These are phyloP conservation scores for Aspergillus calidoustus DNA, from an alignment of 2,329 filamentous ascomycete species.

Conservation along the genomic window DNA sequence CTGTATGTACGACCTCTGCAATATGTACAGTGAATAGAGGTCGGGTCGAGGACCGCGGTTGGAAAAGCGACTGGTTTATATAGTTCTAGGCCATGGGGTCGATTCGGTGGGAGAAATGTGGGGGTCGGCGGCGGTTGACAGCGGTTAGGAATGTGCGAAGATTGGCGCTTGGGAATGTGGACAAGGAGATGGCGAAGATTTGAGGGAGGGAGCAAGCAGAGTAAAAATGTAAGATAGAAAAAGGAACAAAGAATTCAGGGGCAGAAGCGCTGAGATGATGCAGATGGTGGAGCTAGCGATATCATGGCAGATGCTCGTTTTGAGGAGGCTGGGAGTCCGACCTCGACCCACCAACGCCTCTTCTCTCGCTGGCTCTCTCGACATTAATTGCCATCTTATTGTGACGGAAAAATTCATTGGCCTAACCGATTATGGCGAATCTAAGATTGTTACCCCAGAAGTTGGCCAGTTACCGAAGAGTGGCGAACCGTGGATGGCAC, in stretches of 20 bases:
- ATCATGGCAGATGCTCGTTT: not conserved
- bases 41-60: not conserved
- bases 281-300: conserved; percentile 13
- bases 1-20: conserved; percentile 6
- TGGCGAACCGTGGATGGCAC: not conserved
- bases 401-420: not conserved
- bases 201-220: not conserved
- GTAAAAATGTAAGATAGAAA: not conserved
- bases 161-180: conserved; percentile 6
- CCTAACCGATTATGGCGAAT: not conserved
- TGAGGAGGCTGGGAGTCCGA: conserved; percentile 12
- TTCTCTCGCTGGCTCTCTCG: not conserved
- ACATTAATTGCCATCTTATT: not conserved
- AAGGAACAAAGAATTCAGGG: conserved; percentile 7
- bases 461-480: not conserved
- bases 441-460: not conserved
- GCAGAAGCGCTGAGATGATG: conserved; percentile 6
- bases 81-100: conserved; percentile 17
- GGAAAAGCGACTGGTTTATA: conserved; percentile 8
- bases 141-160: conserved; percentile 14
- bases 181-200: not conserved
- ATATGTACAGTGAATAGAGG: conserved; percentile 5
- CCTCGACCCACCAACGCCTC: not conserved
- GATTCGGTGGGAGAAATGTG: conserved; percentile 10
- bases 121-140: conserved; percentile 7